These are phyloP conservation scores for Epichloe festucae DNA, from an alignment of 2,329 filamentous ascomycete genomes.

Conservation along the genomic window DNA sequence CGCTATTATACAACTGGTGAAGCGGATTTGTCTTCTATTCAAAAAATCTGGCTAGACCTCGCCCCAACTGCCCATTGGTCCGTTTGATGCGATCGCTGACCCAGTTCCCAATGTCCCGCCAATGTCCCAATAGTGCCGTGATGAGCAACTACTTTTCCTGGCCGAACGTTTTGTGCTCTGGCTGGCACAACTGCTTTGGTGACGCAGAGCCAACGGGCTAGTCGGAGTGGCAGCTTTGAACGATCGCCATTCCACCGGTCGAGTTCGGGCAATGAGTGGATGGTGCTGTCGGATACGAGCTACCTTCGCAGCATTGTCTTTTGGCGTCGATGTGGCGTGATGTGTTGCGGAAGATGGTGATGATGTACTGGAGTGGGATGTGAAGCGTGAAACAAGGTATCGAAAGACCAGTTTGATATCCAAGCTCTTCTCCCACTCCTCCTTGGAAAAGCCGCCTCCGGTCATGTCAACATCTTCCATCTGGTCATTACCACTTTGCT, in stretches of 20 bases:
- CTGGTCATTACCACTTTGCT: conserved; percentile 9
- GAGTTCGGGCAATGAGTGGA: conserved; percentile 56
- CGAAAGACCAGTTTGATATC: conserved; percentile 87
- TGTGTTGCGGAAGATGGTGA: conserved; percentile 31
- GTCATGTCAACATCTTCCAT: conserved; percentile 14
- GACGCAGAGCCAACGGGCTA: conserved; percentile 34
- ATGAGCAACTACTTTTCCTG: conserved; percentile 55
- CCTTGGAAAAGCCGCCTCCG: conserved; percentile 40
- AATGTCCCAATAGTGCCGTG: conserved; percentile 85
- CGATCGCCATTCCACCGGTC: conserved; percentile 39
- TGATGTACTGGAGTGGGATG: conserved; percentile 32
- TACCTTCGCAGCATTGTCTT: conserved; percentile 61
- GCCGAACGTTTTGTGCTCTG: conserved; percentile 71
- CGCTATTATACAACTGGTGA: not conserved
- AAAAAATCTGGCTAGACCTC: conserved; percentile 40
- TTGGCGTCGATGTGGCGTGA: conserved; percentile 35
- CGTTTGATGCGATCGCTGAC: conserved; percentile 52
- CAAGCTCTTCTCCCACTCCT: conserved; percentile 89
- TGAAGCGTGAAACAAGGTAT: conserved; percentile 68
- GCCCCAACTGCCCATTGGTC: conserved; percentile 65
- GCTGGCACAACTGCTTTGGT: conserved; percentile 64
- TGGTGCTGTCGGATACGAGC: conserved; percentile 82
- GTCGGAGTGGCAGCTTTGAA: conserved; percentile 41
- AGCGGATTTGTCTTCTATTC: not conserved
- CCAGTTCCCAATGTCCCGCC: conserved; percentile 68